A percentile compares a stretch with the other conserved stretches of the same genome.
Evolutionary conservation across 2,329 filamentous ascomycete genomes (phyloP).

Genomic region (Stemphylium lycopersici): DNA sequence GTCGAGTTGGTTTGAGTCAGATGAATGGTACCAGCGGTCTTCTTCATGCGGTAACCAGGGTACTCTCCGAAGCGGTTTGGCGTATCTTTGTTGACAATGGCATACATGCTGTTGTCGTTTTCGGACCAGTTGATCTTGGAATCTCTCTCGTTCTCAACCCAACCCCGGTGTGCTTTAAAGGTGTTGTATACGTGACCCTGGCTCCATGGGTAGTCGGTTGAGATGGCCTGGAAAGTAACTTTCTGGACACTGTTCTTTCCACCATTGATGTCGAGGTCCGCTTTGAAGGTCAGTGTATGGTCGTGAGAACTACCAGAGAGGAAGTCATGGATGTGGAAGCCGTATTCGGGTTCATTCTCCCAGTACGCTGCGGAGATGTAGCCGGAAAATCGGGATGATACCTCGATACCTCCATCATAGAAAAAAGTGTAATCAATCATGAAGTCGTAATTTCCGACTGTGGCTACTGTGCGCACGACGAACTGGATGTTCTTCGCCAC

Average conservation of each 20-base stretch:
- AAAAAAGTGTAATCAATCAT: constrained; percentile 37
- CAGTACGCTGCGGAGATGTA: constrained; percentile 39
- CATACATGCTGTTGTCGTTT: constrained; percentile 56
- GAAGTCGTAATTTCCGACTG: constrained; percentile 52
- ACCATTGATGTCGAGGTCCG: constrained; percentile 49
- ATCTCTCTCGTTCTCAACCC: constrained; percentile 48
- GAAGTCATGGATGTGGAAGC: constrained; percentile 48
- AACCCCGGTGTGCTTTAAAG: constrained; percentile 56
- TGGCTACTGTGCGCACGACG: constrained; percentile 55
- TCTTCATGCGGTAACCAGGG: constrained; percentile 59
- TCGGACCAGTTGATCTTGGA: constrained; percentile 54
- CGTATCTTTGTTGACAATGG: constrained; percentile 59
- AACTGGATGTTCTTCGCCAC: constrained; percentile 47
- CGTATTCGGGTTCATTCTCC: constrained; percentile 42
- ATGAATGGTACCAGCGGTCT: constrained; percentile 41
- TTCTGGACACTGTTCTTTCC: constrained; percentile 45
- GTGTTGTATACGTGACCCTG: constrained; percentile 56
- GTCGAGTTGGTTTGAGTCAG: constrained; percentile 59
- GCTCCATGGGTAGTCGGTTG: constrained; percentile 59
- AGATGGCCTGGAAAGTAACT: constrained; percentile 49
- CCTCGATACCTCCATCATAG: constrained; percentile 36
- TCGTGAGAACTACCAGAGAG: constrained; percentile 46
- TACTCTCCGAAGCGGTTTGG: constrained; percentile 59
- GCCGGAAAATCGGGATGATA: constrained; percentile 33
- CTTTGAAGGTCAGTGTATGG: constrained; percentile 52